Base-by-base conservation (phyloP, 1,139 yeast species). In the Candida pseudoviswanathii region DNA sequence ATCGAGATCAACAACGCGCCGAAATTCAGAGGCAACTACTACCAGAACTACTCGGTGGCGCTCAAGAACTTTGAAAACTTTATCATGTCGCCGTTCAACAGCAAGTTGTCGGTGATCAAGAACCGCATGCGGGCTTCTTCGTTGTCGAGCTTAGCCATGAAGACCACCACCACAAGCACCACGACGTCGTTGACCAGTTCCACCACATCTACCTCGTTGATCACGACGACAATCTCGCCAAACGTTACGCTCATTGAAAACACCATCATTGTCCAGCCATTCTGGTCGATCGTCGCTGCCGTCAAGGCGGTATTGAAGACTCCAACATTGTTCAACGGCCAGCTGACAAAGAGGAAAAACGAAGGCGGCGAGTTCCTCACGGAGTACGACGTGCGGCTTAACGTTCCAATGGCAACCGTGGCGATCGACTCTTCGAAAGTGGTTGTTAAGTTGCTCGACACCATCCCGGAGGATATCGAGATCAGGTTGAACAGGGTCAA, bases 251-350 rank as follows among this genome's bases (percentile, higher is more conserved):
- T 71, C 2, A 65, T 68, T 41, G 67, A 66, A 47, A 66, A 67
- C 45, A 65, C 64, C 36, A 55, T 65, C 3, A 65, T 74, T 1
- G 71, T 75, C 24, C 88, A 83, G 58, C 90, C 91, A 2, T 64
- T 85, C 27, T 86, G 92, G 92, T 75, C 87, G 0, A 73, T 85
- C 50, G 64, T 85, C 5, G 85, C 86, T 3, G 87, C 88, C 0
- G 67, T 80, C 21, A 82, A 81, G 54, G 79, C 86, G 0, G 77
- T 85, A 62, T 67, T 77, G 46, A 69, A 69, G 22, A 71, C 73
- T 41, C 81, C 80, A 11, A 76, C 73, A 41, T 73, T 78, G 54
- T 78, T 79, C 54, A 80, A 81, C 37, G 85, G 85, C 11, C 77
- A 80, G 41, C 74, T 80, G n/a, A 68, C 81, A 5, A 68, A 48